Conservation (phyloP, 768 basidiomycete species). For the Asterophora parasitica region DNA sequence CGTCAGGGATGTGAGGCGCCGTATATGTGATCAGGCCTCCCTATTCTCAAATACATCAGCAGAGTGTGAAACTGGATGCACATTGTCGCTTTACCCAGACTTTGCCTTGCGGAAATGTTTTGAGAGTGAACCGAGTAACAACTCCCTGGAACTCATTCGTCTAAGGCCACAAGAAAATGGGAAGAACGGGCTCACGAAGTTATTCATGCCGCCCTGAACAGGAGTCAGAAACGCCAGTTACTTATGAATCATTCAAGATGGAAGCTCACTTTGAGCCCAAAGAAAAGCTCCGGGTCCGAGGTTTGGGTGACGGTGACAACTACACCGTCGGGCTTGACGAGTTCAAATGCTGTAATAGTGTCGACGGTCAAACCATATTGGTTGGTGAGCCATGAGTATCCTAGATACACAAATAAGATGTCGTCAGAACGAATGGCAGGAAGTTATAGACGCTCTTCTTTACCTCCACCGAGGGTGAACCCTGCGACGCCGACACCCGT, state of each 20-base stretch:
- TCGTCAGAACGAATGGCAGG: too few relatives aligned
- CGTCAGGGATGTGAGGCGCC: conserved; percentile 17
- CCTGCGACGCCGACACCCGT: conserved; percentile 57
- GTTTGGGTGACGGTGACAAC: conserved; percentile 30
- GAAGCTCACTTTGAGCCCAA: conserved; percentile 32
- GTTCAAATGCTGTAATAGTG: conserved; percentile 47
- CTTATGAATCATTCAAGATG: background rate
- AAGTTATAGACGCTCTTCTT: too few relatives aligned
- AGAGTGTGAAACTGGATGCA: background rate
- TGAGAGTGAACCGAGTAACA: conserved; percentile 53
- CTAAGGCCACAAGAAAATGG: background rate
- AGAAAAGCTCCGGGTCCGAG: conserved; percentile 36
- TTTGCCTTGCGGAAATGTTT: conserved; percentile 46
- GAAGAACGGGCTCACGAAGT: conserved; percentile 34
- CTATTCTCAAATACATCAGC: conserved; percentile 22
- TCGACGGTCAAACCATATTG: conserved; percentile 58
- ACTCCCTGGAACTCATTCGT: conserved; percentile 36
- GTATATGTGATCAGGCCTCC: conserved; percentile 43
- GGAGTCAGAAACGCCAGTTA: background rate
- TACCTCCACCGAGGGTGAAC: conserved; percentile 54
- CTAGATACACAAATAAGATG: conserved; percentile 27
- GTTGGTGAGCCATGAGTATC: conserved; percentile 63
- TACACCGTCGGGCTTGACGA: conserved; percentile 52
- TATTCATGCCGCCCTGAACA: conserved; percentile 57
- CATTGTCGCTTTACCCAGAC: conserved; percentile 47